Conservation (phyloP, 2,329 filamentous ascomycete genomes). For the Pseudocercospora ulei region DNA sequence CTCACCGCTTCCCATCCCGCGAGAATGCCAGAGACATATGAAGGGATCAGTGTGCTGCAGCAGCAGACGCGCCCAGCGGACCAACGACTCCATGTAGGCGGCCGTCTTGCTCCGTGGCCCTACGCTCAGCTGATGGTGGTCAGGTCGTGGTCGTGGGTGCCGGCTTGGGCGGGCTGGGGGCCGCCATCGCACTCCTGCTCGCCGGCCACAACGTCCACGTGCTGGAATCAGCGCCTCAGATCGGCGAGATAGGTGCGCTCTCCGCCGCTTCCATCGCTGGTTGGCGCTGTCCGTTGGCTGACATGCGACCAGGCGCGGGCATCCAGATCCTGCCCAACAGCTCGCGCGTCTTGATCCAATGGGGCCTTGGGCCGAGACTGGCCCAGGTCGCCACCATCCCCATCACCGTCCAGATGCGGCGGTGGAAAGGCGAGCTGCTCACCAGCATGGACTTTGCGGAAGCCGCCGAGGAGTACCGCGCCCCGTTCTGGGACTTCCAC, state of each 20-base stretch:
- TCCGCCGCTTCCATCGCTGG: background rate
- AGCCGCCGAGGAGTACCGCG: constrained; percentile 31
- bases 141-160: constrained; percentile 48
- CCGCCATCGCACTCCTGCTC: constrained; percentile 42
- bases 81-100: constrained; percentile 10
- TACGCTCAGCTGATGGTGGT: background rate
- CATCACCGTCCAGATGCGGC: constrained; percentile 42
- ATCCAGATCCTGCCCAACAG: constrained; percentile 46
- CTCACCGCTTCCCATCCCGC: too few relatives aligned
- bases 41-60: constrained; percentile 6
- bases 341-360: constrained; percentile 41
- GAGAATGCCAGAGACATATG: constrained; percentile 1
- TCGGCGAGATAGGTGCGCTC: constrained; percentile 37
- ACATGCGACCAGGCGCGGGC: constrained; percentile 37
- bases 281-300: background rate
- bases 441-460: constrained; percentile 42
- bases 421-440: constrained; percentile 46
- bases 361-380: constrained; percentile 42
- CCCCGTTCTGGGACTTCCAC: constrained; percentile 49
- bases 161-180: constrained; percentile 47
- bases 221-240: constrained; percentile 42
- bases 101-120: too few relatives aligned
- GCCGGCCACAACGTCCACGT: constrained; percentile 43
- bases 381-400: constrained; percentile 38
- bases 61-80: background rate